These are phyloP conservation scores for Penicillium arizonense DNA, from an alignment of 495 filamentous ascomycete genomes.

Conservation along the genomic window DNA sequence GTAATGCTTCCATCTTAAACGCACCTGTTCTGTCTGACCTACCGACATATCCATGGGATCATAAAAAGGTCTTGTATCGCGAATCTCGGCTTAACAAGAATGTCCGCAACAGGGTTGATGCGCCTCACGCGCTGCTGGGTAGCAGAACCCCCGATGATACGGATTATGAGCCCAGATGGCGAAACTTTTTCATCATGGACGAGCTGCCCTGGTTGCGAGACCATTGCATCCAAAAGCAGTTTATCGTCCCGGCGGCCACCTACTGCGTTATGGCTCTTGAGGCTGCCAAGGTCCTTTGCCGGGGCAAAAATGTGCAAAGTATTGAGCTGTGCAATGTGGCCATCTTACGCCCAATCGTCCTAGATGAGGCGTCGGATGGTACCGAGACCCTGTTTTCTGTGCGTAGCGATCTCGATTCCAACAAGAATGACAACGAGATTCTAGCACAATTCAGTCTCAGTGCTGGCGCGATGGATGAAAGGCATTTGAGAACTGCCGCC, in stretches of 20 bases:
- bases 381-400: too few relatives aligned
- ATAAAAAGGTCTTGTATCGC: constrained; percentile 40
- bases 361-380: too few relatives aligned
- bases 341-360: too few relatives aligned
- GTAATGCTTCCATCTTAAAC: too few relatives aligned
- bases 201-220: constrained; percentile 18
- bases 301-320: too few relatives aligned
- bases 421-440: too few relatives aligned
- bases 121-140: constrained; percentile 40
- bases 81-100: constrained; percentile 49
- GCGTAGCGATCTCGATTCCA: background rate
- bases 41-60: constrained; percentile 39
- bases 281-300: constrained; percentile 19
- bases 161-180: constrained; percentile 13
- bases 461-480: too few relatives aligned
- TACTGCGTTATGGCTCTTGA: constrained; percentile 21
- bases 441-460: too few relatives aligned
- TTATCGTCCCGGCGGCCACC: constrained; percentile 14
- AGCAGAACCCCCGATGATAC: constrained; percentile 16
- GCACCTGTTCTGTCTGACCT: too few relatives aligned
- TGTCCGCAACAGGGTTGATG: constrained; percentile 32
- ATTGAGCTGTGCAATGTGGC: too few relatives aligned
- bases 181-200: constrained; percentile 10
- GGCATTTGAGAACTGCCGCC: too few relatives aligned
- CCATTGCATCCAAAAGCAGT: constrained; percentile 12